These are phyloP conservation scores for Verruconis gallopava DNA, from an alignment of 2,329 filamentous ascomycete species.

Conservation along the genomic window DNA sequence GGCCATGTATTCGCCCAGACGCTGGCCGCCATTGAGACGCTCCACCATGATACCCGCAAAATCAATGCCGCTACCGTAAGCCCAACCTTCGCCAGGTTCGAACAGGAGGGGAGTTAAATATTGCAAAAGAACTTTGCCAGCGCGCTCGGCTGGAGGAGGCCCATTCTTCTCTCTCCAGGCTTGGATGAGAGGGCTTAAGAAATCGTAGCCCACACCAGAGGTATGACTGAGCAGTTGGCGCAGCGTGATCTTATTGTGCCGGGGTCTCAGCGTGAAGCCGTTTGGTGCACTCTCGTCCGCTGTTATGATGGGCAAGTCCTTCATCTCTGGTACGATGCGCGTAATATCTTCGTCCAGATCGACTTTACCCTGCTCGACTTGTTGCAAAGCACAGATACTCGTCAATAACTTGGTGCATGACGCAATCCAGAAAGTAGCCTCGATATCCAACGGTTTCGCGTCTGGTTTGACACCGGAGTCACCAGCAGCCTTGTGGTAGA, in stretches of 20 bases:
- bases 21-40: constrained; percentile 5
- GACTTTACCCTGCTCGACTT: constrained; percentile 22
- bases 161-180: constrained; percentile 5
- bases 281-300: constrained; percentile 6
- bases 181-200: background rate
- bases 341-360: constrained; percentile 20
- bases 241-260: constrained; percentile 14
- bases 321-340: constrained; percentile 21
- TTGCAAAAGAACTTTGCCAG: background rate
- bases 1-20: constrained; percentile 10
- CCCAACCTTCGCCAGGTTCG: constrained; percentile 10
- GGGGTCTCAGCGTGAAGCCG: constrained; percentile 7
- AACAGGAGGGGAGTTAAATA: constrained; percentile 10
- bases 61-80: constrained; percentile 10
- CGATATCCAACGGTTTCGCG: constrained; percentile 4
- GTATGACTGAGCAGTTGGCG: constrained; percentile 18
- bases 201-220: constrained; percentile 15
- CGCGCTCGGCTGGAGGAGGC: background rate
- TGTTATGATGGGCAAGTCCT: constrained; percentile 17
- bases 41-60: constrained; percentile 11
- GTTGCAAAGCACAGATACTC: constrained; percentile 21
- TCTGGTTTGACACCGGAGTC: constrained; percentile 6
- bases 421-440: constrained; percentile 25
- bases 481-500: constrained; percentile 10
- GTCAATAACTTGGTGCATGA: constrained; percentile 28